Base-by-base conservation (phyloP, 768 basidiomycete species). In the Pleurotus platypus region DNA sequence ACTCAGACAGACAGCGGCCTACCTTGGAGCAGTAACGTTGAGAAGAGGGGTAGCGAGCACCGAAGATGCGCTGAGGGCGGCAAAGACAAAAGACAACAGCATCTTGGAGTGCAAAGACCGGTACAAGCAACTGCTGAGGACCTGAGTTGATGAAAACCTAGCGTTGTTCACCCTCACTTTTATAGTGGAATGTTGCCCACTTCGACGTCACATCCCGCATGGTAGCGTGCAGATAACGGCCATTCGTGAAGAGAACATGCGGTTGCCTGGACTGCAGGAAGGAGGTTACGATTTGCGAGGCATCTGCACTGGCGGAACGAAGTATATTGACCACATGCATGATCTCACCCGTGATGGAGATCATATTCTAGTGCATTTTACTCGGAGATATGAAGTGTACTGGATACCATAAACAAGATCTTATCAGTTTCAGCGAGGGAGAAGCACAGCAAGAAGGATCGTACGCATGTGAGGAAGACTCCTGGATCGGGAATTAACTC, bases 11-110 rank as follows among this genome's bases (percentile, higher is more conserved):
- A 16, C 2, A 42, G 42, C 3, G 27, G 40, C 49, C 13, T 67
- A 71, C 39, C 58, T 53, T 11, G 59, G 56, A 6, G 45, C 38
- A 42, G 64, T 64, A 13, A 57, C 30, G 51, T 68, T 67, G 57
- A 68, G 42, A 7, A 57, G 63, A 8, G 72, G 69, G 12, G 62
- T 60, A 11, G 68, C 73, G 30, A 72, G 55, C 9, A 68, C 67
- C 12, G 60, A 56, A 46, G 67, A 60, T n/a, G 61, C 65, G 40
- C 66, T 62, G 27, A 75, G 55, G 42, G 72, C 46, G 58, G 61
- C 61, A 59, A 70, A 57, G 26, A 65, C 53, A 43, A 65, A 54
- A 39, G 65, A 63, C 57, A 63, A 57, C 59, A 71, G 68, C 65
- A 73, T 69, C 45, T 53, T 59, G 56, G 57, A 57, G 38, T 48